phyloP scores from a whole-genome alignment of 371 early-diverging fungal species.

The Mucor irregularis region DNA sequence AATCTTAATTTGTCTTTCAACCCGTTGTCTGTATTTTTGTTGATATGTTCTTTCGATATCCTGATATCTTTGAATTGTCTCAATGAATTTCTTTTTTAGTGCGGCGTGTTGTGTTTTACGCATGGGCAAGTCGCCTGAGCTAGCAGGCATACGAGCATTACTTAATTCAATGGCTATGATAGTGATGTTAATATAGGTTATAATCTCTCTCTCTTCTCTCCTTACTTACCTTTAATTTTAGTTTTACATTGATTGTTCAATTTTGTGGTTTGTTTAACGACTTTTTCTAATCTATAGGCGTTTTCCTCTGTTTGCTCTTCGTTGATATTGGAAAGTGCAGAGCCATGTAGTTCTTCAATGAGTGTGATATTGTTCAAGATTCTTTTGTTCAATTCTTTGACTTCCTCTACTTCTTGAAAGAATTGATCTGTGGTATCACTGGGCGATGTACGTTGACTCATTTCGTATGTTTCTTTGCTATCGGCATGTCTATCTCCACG shows the following conservation, averaged over 20 bases:
- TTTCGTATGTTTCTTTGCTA: slow-evolving; percentile 49
- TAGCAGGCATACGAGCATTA: slow-evolving; percentile 48
- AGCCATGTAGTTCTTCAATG: slow-evolving; percentile 72
- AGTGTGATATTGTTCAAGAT: slow-evolving; percentile 64
- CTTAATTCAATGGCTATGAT: slow-evolving; percentile 51
- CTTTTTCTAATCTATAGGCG: slow-evolving; percentile 63
- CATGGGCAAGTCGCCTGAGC: slow-evolving; percentile 64
- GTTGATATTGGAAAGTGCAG: slow-evolving; percentile 67
- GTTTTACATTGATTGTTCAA: slow-evolving; percentile 63
- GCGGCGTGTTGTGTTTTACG: slow-evolving; percentile 59
- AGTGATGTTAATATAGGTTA: too few relatives aligned
- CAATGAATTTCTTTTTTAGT: slow-evolving; percentile 77
- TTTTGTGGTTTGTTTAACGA: slow-evolving; percentile 67
- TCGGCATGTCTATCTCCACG: slow-evolving; percentile 37
- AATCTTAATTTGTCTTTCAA: slow-evolving; percentile 81
- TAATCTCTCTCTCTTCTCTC: background rate
- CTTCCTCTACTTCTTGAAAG: slow-evolving; percentile 58
- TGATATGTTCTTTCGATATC: slow-evolving; percentile 76
- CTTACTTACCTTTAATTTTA: slow-evolving; percentile 48
- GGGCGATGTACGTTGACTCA: slow-evolving; percentile 26
- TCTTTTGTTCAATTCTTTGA: slow-evolving; percentile 65
- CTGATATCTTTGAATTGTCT: slow-evolving; percentile 79
- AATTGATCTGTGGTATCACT: slow-evolving; percentile 45
- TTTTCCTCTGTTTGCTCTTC: slow-evolving; percentile 69
- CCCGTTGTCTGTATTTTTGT: slow-evolving; percentile 76